A percentile compares a stretch with the other conserved stretches of the same genome.
These are phyloP conservation scores for Collybiopsis luxurians DNA, from an alignment of 768 basidiomycete genomes.

Conservation along the genomic window DNA sequence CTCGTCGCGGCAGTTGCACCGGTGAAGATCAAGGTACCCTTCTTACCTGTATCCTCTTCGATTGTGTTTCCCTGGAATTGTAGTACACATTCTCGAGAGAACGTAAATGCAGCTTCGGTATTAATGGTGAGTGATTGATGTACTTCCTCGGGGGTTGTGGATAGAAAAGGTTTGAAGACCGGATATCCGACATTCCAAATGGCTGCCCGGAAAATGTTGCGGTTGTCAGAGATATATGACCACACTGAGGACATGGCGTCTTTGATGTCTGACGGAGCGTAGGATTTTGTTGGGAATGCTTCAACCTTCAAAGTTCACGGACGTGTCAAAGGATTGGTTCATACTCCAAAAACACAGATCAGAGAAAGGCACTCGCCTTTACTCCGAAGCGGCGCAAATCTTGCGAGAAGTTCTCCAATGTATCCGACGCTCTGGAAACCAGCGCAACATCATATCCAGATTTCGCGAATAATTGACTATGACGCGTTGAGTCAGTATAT, in stretches of 20 bases:
- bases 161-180: background rate
- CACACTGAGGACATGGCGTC: background rate
- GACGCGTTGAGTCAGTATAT: background rate
- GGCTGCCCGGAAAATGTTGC: background rate
- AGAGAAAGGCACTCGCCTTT: background rate
- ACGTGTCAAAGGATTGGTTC: no score
- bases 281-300: background rate
- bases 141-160: background rate
- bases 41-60: background rate
- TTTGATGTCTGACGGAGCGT: background rate
- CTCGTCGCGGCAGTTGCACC: constrained; percentile 67
- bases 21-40: constrained; percentile 59
- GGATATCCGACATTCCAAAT: background rate
- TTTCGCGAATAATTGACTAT: background rate
- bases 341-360: background rate
- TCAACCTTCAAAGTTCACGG: background rate
- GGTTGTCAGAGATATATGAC: background rate
- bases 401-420: background rate
- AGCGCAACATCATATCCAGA: background rate
- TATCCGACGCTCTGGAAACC: background rate
- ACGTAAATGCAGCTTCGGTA: background rate
- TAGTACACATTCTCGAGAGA: background rate
- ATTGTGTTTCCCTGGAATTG: background rate
- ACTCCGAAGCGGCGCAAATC: background rate
- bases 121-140: background rate